Evolutionary conservation across 768 basidiomycete species (phyloP), one percentile per base, ranked within the genome.

Genomic region (Coprinopsis sp.): DNA sequence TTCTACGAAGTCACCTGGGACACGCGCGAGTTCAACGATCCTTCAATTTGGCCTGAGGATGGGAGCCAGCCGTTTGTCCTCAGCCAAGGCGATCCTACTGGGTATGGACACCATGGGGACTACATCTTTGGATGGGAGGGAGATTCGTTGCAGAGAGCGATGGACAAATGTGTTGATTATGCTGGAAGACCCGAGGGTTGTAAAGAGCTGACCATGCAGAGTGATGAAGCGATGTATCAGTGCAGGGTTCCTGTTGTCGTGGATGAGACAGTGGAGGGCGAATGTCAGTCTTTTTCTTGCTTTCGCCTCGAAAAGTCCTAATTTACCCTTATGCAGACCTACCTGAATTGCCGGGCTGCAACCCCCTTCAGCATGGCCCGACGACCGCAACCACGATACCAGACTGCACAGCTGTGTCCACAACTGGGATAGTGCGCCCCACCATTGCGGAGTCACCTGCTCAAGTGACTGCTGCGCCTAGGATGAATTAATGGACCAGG

Each of bases 91-190:
- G 79, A 81, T 54, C 68, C 71, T 7, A 78, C 75, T 18, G 77
- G 77, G 6, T 75, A 72, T 54, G 76, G 76, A 56, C 65, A 73
- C 50, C 72, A 73, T 50, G 71, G 36, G 69, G 70, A 76, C 52
- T 76, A 69, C 59, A 58, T 66, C 40, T 72, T 73, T 42, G 76
- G 79, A 4, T 81, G 79, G 79, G 71, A 76, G 38, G 52, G 52
- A 2, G 68, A 66, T 23, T 64, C 77, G 16, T 64, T 79, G 5
- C 64, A 69, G 46, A 62, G 60, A 6, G 78, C 73, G 13, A 62
- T 79, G 6, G 71, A 77, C 53, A 39, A 39, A 8, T 39, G 38
- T 23, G 13, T 39, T 6, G 38, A 39, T 24, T 39, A 39, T 23
- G 38, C 38, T 5, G 38, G 38, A 5, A 12, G 21, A 8, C 38